Evolutionary conservation across 495 filamentous ascomycete genomes (phyloP).

Genomic region (Elasticomyces elasticus): DNA sequence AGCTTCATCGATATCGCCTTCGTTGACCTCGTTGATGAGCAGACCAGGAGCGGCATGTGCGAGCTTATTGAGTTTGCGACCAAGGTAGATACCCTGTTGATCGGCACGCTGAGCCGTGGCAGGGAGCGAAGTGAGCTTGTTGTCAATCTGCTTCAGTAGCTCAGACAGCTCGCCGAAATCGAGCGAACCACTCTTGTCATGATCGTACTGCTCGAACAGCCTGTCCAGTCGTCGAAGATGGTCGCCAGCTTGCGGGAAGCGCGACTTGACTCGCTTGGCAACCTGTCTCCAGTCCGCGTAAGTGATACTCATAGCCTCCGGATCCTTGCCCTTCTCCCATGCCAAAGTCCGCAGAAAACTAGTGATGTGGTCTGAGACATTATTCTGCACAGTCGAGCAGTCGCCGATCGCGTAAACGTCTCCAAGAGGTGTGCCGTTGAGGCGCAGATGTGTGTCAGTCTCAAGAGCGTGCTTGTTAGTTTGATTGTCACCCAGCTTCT

Average conservation of each 20-base stretch:
- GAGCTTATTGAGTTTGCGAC: slow-evolving; percentile 86
- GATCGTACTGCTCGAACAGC: slow-evolving; percentile 85
- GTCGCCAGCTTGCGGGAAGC: slow-evolving; percentile 85
- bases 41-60: slow-evolving; percentile 70
- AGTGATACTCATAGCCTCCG: slow-evolving; percentile 67
- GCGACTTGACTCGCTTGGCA: slow-evolving; percentile 68
- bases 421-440: slow-evolving; percentile 83
- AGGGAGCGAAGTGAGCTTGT: slow-evolving; percentile 35
- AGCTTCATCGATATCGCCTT: slow-evolving; percentile 86
- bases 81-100: slow-evolving; percentile 92
- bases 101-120: slow-evolving; percentile 86
- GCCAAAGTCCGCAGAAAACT: slow-evolving; percentile 81
- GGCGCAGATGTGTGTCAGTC: slow-evolving; percentile 86
- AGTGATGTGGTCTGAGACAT: slow-evolving; percentile 76
- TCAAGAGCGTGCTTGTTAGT: slow-evolving; percentile 87
- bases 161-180: slow-evolving; percentile 87
- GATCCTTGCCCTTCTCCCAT: slow-evolving; percentile 84
- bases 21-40: slow-evolving; percentile 62
- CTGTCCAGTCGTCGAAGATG: slow-evolving; percentile 83
- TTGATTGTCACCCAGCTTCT: slow-evolving; percentile 60
- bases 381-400: slow-evolving; percentile 93
- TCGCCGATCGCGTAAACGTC: slow-evolving; percentile 98
- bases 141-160: slow-evolving; percentile 60
- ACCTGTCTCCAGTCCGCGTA: slow-evolving; percentile 83
- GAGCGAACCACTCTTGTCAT: slow-evolving; percentile 81